Conservation (phyloP, 352 stramenopile genomes). For the Salisapilia sapeloensis region DNA sequence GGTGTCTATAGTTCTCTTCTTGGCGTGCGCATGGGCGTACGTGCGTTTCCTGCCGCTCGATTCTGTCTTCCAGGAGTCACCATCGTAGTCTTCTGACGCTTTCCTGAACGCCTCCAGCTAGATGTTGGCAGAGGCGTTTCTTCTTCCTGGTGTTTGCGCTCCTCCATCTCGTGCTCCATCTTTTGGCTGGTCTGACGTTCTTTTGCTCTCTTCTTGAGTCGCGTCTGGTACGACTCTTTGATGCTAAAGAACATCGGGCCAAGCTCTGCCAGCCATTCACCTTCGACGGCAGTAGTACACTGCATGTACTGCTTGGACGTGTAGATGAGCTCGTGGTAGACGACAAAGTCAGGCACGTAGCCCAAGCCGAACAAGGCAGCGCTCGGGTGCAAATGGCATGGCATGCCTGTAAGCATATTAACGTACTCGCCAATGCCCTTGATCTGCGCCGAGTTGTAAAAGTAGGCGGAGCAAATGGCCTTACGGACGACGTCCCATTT, state of each 20-base stretch:
- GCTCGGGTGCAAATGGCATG: constrained; percentile 93
- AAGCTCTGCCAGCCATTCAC: constrained; percentile 98
- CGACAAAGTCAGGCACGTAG: constrained; percentile 98
- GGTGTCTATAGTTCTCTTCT: constrained; percentile 10
- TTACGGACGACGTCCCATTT: constrained; percentile 96
- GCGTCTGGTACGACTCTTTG: constrained; percentile 92
- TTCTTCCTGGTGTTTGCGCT: constrained; percentile 4
- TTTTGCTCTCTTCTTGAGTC: constrained; percentile 82
- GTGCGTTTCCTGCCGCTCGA: constrained; percentile 8
- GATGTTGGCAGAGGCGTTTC: constrained; percentile 3
- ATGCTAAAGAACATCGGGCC: constrained; percentile 99
- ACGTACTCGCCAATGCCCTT: constrained; percentile 99
- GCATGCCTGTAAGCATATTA: constrained; percentile 98
- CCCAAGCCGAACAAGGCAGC: constrained; percentile 95
- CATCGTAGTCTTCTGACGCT: constrained; percentile 44
- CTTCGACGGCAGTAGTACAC: constrained; percentile 95
- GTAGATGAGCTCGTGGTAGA: constrained; percentile 99
- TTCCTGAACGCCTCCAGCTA: constrained; percentile 14
- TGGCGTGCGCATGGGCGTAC: constrained; percentile 37
- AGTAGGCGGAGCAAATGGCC: constrained; percentile 98
- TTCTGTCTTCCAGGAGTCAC: constrained; percentile 28
- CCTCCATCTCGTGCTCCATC: constrained; percentile 80
- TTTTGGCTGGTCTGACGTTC: constrained; percentile 37
- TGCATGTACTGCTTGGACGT: constrained; percentile 99
- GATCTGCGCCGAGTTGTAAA: constrained; percentile 98